Evolutionary conservation across 2,329 filamentous ascomycete genomes (phyloP).

Genomic region (Fusarium neocosmosporiellum): DNA sequence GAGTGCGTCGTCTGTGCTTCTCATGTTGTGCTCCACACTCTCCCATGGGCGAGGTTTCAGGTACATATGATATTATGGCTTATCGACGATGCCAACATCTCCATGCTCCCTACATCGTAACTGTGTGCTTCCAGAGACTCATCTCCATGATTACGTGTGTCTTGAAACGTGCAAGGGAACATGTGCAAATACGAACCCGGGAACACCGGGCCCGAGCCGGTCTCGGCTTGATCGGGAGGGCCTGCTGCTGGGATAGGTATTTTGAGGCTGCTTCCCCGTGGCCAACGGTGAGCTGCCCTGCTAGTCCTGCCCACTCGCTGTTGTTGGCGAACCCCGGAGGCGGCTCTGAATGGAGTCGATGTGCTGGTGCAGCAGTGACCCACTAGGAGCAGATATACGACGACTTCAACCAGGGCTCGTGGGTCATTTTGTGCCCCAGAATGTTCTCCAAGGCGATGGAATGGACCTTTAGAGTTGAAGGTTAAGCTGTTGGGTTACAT

Average conservation of each 20-base stretch:
- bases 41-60: constrained; percentile 34
- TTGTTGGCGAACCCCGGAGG: not conserved
- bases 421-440: not conserved
- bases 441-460: not conserved
- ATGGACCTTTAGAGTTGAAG: not conserved
- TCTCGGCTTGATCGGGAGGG: not conserved
- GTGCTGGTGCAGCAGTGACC: not conserved
- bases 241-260: not conserved
- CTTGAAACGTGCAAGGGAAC: not conserved
- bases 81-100: constrained; percentile 16
- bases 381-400: not conserved
- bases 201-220: not conserved
- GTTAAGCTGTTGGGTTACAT: not conserved
- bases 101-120: constrained; percentile 25
- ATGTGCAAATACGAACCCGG: constrained; percentile 6
- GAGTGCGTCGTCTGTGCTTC: constrained; percentile 35
- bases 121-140: constrained; percentile 4
- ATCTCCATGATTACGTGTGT: not conserved
- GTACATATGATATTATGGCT: constrained; percentile 4
- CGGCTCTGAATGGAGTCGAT: not conserved
- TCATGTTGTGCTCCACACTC: constrained; percentile 25
- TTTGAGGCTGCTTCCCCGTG: not conserved
- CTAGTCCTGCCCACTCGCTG: not conserved
- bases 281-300: not conserved
- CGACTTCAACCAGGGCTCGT: not conserved